Percentiles rank a stretch among this genome's conserved stretches.
Conservation (phyloP, 176 grass and related monocot species). For the Bromus sterilis region DNA sequence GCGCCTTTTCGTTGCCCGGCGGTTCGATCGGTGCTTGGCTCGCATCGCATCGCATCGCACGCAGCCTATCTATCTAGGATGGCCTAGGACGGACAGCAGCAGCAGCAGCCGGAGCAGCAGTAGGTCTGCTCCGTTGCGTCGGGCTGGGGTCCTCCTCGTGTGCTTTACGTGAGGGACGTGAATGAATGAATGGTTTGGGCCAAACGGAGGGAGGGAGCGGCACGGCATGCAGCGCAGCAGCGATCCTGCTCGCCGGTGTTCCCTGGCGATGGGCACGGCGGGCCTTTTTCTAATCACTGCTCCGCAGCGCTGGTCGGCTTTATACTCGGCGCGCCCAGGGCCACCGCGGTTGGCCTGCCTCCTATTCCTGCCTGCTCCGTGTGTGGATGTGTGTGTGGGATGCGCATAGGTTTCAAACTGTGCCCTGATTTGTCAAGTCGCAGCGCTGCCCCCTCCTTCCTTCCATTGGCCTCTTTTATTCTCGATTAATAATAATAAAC, state of each 20-base stretch:
- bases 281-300: slow-evolving; percentile 27
- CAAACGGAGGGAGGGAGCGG: neutral
- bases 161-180: neutral
- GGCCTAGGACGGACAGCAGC: neutral
- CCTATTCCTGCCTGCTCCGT: neutral
- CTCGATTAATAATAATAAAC: neutral
- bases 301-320: slow-evolving; percentile 39
- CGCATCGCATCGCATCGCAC: too few relatives aligned
- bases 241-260: slow-evolving; percentile 30
- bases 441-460: neutral
- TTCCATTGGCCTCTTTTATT: neutral
- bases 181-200: neutral
- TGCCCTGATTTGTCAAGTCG: slow-evolving; percentile 13
- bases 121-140: neutral
- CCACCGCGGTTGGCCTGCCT: neutral
- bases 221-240: slow-evolving; percentile 2
- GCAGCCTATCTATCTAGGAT: neutral
- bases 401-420: slow-evolving; percentile 15
- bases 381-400: too few relatives aligned
- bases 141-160: neutral
- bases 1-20: slow-evolving; percentile 23
- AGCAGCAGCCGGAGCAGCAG: neutral
- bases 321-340: slow-evolving; percentile 2
- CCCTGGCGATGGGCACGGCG: slow-evolving; percentile 20
- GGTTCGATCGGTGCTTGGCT: neutral